Percentiles rank a stretch among this genome's conserved stretches.
These are phyloP conservation scores for Fusarium foetens DNA, from an alignment of 2,329 filamentous ascomycete species.

Conservation along the genomic window DNA sequence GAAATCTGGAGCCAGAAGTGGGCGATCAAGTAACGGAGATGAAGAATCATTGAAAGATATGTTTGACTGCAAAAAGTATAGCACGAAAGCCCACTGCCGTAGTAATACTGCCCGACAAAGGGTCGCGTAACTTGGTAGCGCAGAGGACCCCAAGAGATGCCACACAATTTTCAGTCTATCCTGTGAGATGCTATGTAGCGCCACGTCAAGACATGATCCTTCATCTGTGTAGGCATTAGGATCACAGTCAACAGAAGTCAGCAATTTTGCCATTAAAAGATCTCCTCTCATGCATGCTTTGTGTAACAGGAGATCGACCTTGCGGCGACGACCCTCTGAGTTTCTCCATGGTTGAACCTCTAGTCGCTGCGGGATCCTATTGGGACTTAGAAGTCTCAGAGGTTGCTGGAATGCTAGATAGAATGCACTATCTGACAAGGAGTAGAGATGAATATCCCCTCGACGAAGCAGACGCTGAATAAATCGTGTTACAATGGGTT, in stretches of 20 bases:
- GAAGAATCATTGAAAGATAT: neutral
- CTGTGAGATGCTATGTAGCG: neutral
- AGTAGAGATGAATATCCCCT: neutral
- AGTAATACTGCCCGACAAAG: neutral
- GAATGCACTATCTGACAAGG: neutral
- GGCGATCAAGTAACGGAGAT: neutral
- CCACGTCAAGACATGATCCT: neutral
- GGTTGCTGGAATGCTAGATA: neutral
- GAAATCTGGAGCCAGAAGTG: neutral
- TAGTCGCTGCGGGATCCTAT: too few species aligned
- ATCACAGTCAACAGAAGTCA: neutral
- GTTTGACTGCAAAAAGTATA: neutral
- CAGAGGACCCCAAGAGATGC: neutral
- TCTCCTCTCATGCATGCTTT: neutral
- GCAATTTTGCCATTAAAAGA: neutral
- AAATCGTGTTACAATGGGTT: neutral
- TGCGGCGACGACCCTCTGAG: neutral
- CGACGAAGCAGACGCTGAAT: neutral
- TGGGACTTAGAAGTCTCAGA: neutral
- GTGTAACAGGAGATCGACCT: neutral
- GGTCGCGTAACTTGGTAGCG: neutral
- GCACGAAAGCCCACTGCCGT: neutral
- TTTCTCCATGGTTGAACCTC: rapidly evolving
- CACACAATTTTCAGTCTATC: neutral
- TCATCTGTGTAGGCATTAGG: neutral